Base-by-base conservation (phyloP, 139 green algal species). In the Haematococcus lacustris region DNA sequence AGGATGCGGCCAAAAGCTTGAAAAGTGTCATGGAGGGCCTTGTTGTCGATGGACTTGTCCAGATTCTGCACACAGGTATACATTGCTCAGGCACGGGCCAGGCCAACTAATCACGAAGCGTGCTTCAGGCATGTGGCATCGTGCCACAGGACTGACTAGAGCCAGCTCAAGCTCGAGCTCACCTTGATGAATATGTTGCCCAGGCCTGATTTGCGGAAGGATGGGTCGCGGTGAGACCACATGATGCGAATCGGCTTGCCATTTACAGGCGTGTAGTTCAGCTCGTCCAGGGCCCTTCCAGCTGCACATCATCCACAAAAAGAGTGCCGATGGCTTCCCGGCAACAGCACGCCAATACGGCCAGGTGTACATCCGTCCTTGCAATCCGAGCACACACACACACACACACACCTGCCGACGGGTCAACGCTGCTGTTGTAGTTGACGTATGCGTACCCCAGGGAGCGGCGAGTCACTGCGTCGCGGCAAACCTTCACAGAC, bases 171-270 rank as follows among this genome's bases (percentile, higher is more conserved):
- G n/a, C 5, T 43, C 38, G 53, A 4, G 4, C 69, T 17, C 67
- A 86, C 86, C 87, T 97, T 97, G 87, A 97, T 96, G 80, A 97
- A 97, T 82, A 97, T 94, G 82, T 97, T 97, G 67, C 92, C 92
- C 41, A 93, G 81, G 57, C 84, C 87, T 32, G 79, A 87, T 76
- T 93, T 92, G 81, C 89, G 87, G 60, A 80, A 82, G 23, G 81
- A 80, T 17, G 91, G 87, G 79, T 94, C 88, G 66, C 91, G 84
- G 82, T 96, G 89, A 68, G 82, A 88, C 92, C 91, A 97, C 93
- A 97, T 97, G 76, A 97, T 93, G 71, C 93, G 92, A 74, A 97
- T 95, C 34, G 92, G 91, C 77, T 89, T 90, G 68, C 90, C 91
- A 51, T 86, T 90, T 39, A 98, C 65, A 6, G 85, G 72, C 2